phyloP scores from a whole-genome alignment of 2,329 filamentous ascomycete species.

The Scytalidium sp. region DNA sequence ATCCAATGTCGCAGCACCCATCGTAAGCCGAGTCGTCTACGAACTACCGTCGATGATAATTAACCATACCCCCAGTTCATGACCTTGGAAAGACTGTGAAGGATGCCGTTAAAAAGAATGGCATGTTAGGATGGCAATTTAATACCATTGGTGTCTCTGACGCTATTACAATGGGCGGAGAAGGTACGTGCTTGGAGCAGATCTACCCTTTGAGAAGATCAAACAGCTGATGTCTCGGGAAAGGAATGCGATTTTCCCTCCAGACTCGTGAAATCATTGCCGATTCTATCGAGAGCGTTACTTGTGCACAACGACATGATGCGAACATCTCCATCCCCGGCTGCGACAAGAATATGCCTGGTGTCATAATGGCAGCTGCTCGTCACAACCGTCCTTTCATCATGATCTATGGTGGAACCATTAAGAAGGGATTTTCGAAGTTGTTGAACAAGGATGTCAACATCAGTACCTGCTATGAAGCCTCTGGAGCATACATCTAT shows the following conservation, averaged over 20 bases:
- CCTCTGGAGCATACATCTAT: conserved; percentile 78
- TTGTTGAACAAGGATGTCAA: conserved; percentile 79
- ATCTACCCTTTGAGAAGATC: background rate
- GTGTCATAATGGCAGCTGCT: conserved; percentile 84
- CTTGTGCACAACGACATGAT: conserved; percentile 87
- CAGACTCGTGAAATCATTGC: conserved; percentile 91
- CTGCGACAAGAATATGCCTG: conserved; percentile 98
- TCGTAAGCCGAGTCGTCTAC: conserved; percentile 30
- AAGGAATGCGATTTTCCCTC: conserved; percentile 90
- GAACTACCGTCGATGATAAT: conserved; percentile 3
- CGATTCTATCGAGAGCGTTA: conserved; percentile 91
- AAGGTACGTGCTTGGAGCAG: conserved; percentile 52
- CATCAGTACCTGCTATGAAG: conserved; percentile 86
- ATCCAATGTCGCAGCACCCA: conserved; percentile 40
- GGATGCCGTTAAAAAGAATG: conserved; percentile 72
- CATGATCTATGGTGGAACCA: conserved; percentile 95
- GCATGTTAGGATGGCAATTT: conserved; percentile 93
- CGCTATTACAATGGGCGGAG: conserved; percentile 92
- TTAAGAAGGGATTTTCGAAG: conserved; percentile 79
- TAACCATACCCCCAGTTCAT: conserved; percentile 58
- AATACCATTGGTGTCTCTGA: conserved; percentile 78
- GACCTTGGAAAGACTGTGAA: conserved; percentile 89
- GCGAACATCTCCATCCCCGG: conserved; percentile 91
- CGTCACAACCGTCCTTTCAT: conserved; percentile 88
- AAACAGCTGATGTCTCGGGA: conserved; percentile 12